Evolutionary conservation across 371 early-diverging fungal species (phyloP).

Genomic region (Dichotomocladium elegans): DNA sequence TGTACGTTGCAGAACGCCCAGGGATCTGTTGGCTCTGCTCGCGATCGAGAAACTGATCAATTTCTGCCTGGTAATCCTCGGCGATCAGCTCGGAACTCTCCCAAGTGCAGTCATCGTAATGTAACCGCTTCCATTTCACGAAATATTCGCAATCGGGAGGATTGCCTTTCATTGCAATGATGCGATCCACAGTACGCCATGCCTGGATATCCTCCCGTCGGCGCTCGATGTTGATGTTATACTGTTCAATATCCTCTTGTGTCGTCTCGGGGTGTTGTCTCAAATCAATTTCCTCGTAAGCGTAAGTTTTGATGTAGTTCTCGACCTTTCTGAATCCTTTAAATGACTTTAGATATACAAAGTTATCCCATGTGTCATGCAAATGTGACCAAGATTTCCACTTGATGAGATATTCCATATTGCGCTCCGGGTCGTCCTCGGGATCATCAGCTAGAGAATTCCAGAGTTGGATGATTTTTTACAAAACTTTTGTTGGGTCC

Average conservation of each 20-base stretch:
- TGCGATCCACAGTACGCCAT: constrained; percentile 85
- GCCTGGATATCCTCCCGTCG: constrained; percentile 79
- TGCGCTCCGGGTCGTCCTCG: constrained; percentile 48
- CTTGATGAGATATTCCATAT: constrained; percentile 85
- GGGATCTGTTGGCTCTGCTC: constrained; percentile 70
- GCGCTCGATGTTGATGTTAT: constrained; percentile 79
- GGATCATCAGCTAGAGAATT: constrained; percentile 32
- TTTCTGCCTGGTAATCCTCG: constrained; percentile 65
- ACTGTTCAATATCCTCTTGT: constrained; percentile 85
- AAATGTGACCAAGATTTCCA: constrained; percentile 92
- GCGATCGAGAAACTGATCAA: constrained; percentile 84
- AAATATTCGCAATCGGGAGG: constrained; percentile 71
- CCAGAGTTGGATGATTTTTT: neutral
- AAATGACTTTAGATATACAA: constrained; percentile 56
- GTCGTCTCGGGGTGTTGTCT: constrained; percentile 68
- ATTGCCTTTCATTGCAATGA: constrained; percentile 66
- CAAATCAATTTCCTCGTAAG: constrained; percentile 59
- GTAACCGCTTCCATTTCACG: constrained; percentile 88
- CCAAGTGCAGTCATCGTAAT: constrained; percentile 92
- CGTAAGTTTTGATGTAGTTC: constrained; percentile 73
- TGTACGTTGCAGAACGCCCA: constrained; percentile 56
- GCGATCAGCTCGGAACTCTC: constrained; percentile 68
- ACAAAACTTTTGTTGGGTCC: neutral
- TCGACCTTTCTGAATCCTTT: constrained; percentile 91
- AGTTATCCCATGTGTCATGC: constrained; percentile 90